Base-by-base conservation (phyloP, 768 basidiomycete genomes). In the Boletus rubroflammeus region DNA sequence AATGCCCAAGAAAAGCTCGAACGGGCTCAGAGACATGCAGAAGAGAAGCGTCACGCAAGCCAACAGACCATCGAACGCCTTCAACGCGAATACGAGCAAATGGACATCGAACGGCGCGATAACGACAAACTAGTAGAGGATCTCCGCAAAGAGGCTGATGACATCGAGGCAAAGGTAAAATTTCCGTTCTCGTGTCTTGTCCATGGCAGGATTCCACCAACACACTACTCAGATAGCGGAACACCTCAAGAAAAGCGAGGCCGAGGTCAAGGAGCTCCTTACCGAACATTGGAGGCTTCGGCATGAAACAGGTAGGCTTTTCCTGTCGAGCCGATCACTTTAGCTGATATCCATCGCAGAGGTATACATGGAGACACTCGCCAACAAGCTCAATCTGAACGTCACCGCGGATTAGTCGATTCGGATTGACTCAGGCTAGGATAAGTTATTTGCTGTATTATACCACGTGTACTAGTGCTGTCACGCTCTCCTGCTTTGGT, bases 1-100 rank as follows among this genome's bases (percentile, higher is more conserved):
- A 93, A 94, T 67, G 93, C 93, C 5, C 78, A 83, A 42, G 88
- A 91, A 60, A 93, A 92, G 69, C 78, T 93, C 9, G 83, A 87
- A 52, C 82, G 90, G 26, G 86, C 88, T 0, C 85, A 90, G 64
- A 78, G 81, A 56, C 86, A 89, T 57, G 85, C 86, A 6, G 88
- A 90, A 67, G 92, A 94, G 53, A 89, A 88, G 68, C 84, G 86
- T 51, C 62, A 76, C 13, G 79, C 84, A n/a, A 86, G 83, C 61
- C 84, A 86, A 57, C 78, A 81, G 55, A 86, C 84, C 7, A 85
- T 94, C 52, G 85, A 88, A 47, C 79, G 83, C 13, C 75, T 96
- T 19, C 84, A 92, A 65, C 78, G 73, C 35, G 89, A 93, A 70
- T 92, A 90, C 66, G 83, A 88, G 43, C 78, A 85, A 57, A 91